Conservation (phyloP, 2,329 filamentous ascomycete genomes). For the Cladophialophora immunda region DNA sequence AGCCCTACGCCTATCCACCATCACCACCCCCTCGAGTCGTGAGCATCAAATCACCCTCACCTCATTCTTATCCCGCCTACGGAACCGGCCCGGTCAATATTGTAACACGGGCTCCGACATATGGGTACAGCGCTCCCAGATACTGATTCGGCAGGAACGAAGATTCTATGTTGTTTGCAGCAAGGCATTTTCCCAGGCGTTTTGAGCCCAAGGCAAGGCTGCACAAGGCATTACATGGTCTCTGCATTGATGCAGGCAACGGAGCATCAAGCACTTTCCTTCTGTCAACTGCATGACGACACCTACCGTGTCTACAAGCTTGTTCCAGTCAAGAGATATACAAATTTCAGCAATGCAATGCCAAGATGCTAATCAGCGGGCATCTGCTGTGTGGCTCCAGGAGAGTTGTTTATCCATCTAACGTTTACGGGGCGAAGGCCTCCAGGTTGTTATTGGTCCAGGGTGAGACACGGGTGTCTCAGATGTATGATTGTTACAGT, state of each 20-base stretch:
- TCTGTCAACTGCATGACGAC: not conserved
- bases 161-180: not conserved
- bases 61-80: constrained; percentile 29
- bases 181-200: constrained; percentile 1
- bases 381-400: not conserved
- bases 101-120: constrained; percentile 31
- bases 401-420: constrained; percentile 7
- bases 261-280: not conserved
- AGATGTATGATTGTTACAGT: constrained; percentile 14
- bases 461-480: not conserved
- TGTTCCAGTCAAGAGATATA: constrained; percentile 34
- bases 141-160: constrained; percentile 19
- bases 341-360: constrained; percentile 9
- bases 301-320: constrained; percentile 13
- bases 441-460: constrained; percentile 1
- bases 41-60: constrained; percentile 27
- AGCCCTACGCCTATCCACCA: constrained; percentile 34
- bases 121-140: constrained; percentile 26
- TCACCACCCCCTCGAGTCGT: constrained; percentile 24
- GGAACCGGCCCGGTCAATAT: constrained; percentile 29
- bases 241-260: constrained; percentile 2
- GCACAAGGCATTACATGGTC: constrained; percentile 9
- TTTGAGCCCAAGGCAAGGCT: constrained; percentile 13
- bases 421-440: not conserved
- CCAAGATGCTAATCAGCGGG: constrained; percentile 4